Conservation (phyloP, 2,329 filamentous ascomycete genomes). For the Calonectria montana region DNA sequence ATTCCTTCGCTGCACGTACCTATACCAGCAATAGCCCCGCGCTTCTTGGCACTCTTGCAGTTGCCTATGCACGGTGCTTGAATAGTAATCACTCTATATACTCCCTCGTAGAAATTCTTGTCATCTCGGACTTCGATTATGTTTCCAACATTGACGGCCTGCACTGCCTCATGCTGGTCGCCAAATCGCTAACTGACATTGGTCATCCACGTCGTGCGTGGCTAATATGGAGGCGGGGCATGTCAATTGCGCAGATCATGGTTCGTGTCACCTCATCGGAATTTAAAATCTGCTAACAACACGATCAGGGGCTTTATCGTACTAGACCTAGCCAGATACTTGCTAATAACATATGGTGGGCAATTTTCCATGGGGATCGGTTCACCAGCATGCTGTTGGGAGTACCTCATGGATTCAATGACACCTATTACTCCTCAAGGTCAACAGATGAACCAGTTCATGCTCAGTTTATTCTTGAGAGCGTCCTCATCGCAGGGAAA, state of each 20-base stretch:
- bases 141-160: conserved; percentile 5
- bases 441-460: neutral
- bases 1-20: conserved; percentile 6
- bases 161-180: conserved; percentile 12
- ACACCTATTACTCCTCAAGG: neutral
- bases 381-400: conserved; percentile 16
- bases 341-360: conserved; percentile 9
- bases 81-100: conserved; percentile 3
- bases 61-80: neutral
- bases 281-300: neutral
- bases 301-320: conserved; percentile 1
- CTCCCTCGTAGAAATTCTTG: conserved; percentile 6
- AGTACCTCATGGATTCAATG: conserved; percentile 13
- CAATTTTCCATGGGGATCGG: conserved; percentile 8
- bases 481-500: conserved; percentile 5
- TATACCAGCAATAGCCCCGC: conserved; percentile 15
- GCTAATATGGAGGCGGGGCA: conserved; percentile 10
- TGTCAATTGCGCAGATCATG: conserved; percentile 18
- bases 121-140: conserved; percentile 11
- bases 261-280: neutral
- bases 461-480: neutral
- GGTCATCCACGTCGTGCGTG: conserved; percentile 14
- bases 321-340: neutral
- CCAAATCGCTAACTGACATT: conserved; percentile 3
- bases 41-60: neutral